These are phyloP conservation scores for Claviceps lovelessii DNA, from an alignment of 2,329 filamentous ascomycete species.

Conservation along the genomic window DNA sequence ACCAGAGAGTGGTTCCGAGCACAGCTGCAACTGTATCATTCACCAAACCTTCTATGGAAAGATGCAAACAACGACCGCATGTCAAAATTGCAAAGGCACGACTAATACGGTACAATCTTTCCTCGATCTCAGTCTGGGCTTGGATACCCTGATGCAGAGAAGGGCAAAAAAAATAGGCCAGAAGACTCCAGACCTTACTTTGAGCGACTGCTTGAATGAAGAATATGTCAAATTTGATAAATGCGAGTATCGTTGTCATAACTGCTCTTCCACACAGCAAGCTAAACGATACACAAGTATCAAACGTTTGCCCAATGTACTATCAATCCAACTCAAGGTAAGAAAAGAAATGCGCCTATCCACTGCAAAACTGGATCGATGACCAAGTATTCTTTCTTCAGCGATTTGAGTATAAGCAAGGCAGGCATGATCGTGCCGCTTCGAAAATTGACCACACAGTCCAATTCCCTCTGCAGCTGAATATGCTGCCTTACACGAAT, in stretches of 20 bases:
- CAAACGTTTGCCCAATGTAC: constrained; percentile 70
- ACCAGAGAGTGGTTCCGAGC: constrained; percentile 43
- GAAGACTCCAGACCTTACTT: constrained; percentile 28
- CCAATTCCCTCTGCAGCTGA: constrained; percentile 71
- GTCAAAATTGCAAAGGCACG: constrained; percentile 69
- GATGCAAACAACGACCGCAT: constrained; percentile 79
- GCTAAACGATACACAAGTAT: constrained; percentile 76
- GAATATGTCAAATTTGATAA: constrained; percentile 80
- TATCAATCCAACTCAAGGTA: constrained; percentile 88
- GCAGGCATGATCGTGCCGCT: constrained; percentile 49
- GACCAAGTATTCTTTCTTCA: constrained; percentile 12
- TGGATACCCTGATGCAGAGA: constrained; percentile 63
- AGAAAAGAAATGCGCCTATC: constrained; percentile 6
- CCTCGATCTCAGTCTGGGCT: constrained; percentile 74
- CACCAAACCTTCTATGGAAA: constrained; percentile 93
- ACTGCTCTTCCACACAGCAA: constrained; percentile 62
- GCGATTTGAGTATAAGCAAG: constrained; percentile 61
- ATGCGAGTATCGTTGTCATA: constrained; percentile 76
- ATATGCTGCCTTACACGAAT: constrained; percentile 82
- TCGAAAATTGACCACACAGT: constrained; percentile 83
- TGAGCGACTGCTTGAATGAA: constrained; percentile 65
- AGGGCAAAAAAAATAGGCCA: constrained; percentile 38
- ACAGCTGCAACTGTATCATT: constrained; percentile 74
- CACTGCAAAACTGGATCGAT: not conserved
- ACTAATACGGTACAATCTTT: constrained; percentile 79